phyloP scores from a whole-genome alignment of 164 flowering plant species.

The Stephania yunnanensis region DNA sequence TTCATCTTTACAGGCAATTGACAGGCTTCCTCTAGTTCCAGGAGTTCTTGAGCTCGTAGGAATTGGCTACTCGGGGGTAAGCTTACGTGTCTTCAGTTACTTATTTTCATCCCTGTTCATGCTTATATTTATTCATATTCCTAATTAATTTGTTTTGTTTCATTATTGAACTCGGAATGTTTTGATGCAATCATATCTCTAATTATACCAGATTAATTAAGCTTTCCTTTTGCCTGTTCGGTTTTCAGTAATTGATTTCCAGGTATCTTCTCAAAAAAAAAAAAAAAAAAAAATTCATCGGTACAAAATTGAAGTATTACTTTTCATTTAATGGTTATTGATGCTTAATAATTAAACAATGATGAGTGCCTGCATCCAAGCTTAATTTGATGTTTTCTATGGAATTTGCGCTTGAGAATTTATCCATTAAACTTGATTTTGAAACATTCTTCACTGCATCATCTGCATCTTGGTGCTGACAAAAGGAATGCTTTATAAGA shows the following conservation, averaged over 20 bases:
- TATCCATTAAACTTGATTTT: not conserved
- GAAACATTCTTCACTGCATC: too few species aligned
- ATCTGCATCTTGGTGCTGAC: not conserved
- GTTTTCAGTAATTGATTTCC: not conserved
- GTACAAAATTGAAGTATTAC: too few species aligned
- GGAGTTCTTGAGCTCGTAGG: constrained; percentile 84
- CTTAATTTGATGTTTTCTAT: not conserved
- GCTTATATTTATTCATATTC: not conserved
- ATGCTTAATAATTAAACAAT: not conserved
- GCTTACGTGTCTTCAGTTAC: constrained; percentile 7
- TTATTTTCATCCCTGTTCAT: not conserved
- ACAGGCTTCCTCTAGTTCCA: constrained; percentile 83
- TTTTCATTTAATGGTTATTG: not conserved
- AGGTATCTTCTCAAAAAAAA: too few species aligned
- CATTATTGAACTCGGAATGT: not conserved
- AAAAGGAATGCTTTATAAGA: not conserved
- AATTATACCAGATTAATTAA: not conserved
- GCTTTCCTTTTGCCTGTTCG: not conserved
- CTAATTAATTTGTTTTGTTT: not conserved
- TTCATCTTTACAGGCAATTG: constrained; percentile 61
- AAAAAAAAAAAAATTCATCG: not conserved
- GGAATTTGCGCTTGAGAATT: not conserved
- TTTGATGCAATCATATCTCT: not conserved
- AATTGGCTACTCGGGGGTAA: constrained; percentile 87
- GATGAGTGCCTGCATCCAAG: not conserved